These are phyloP conservation scores for Lactarius hengduanensis DNA, from an alignment of 768 basidiomycete genomes.

Conservation along the genomic window DNA sequence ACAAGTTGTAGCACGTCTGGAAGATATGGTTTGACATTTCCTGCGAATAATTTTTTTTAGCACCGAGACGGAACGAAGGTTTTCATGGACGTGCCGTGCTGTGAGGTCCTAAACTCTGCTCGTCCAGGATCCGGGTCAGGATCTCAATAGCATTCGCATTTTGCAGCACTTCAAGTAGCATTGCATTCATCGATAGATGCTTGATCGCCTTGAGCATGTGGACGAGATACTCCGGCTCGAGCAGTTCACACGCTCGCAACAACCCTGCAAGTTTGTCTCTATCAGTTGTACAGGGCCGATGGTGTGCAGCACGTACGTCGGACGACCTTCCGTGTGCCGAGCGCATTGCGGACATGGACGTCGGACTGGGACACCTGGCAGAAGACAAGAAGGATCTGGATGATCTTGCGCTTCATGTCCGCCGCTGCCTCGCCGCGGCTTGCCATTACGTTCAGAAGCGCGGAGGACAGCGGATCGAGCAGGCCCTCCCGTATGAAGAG, in stretches of 20 bases:
- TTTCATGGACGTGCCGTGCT: slow-evolving; percentile 59
- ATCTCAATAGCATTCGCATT: slow-evolving; percentile 95
- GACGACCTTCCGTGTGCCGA: slow-evolving; percentile 87
- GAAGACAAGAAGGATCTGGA: slow-evolving; percentile 86
- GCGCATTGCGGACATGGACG: slow-evolving; percentile 86
- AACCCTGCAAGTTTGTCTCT: slow-evolving; percentile 53
- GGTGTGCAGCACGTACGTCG: slow-evolving; percentile 58
- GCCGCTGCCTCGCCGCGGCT: slow-evolving; percentile 60
- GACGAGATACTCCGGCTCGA: slow-evolving; percentile 87
- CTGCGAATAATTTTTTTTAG: slow-evolving; percentile 45
- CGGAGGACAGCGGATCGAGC: slow-evolving; percentile 87
- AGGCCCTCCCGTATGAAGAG: slow-evolving; percentile 98
- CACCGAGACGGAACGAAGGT: background rate
- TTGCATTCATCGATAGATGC: slow-evolving; percentile 92
- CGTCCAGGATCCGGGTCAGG: slow-evolving; percentile 80
- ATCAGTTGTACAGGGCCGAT: slow-evolving; percentile 5
- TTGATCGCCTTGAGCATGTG: slow-evolving; percentile 93
- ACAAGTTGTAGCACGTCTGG: slow-evolving; percentile 96
- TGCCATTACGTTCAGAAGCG: slow-evolving; percentile 84
- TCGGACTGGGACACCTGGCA: slow-evolving; percentile 97
- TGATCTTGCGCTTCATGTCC: slow-evolving; percentile 85
- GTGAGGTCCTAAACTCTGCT: slow-evolving; percentile 74
- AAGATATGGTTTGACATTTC: slow-evolving; percentile 98
- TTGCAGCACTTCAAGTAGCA: slow-evolving; percentile 87
- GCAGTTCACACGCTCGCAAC: slow-evolving; percentile 79